These are phyloP conservation scores for Seminavis robusta DNA, from an alignment of 108 stramenopile species.

Conservation along the genomic window DNA sequence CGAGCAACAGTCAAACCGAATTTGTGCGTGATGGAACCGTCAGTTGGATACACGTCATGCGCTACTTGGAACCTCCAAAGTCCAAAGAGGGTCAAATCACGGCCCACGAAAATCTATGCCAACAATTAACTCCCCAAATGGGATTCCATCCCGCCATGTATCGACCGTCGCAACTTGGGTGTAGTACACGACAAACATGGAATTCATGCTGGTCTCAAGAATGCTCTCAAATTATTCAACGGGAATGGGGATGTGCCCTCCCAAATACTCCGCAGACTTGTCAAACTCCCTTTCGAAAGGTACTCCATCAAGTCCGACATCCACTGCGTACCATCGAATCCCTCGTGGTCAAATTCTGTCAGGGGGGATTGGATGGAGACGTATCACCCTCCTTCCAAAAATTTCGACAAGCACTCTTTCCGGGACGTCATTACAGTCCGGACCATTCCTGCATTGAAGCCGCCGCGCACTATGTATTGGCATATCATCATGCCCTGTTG, in stretches of 20 bases:
- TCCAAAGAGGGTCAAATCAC: background rate
- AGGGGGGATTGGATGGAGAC: slow-evolving; percentile 30
- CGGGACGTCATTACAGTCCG: slow-evolving; percentile 19
- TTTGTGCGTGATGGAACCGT: slow-evolving; percentile 55
- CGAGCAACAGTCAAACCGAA: slow-evolving; percentile 17
- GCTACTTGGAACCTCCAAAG: slow-evolving; percentile 13
- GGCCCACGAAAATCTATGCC: slow-evolving; percentile 12
- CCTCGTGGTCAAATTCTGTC: slow-evolving; percentile 46
- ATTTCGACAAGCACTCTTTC: slow-evolving; percentile 33
- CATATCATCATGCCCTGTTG: slow-evolving; percentile 32
- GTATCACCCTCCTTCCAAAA: slow-evolving; percentile 29
- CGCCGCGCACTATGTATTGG: slow-evolving; percentile 30
- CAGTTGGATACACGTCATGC: slow-evolving; percentile 33
- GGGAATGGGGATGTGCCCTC: slow-evolving; percentile 53
- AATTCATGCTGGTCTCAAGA: slow-evolving; percentile 46
- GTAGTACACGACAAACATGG: slow-evolving; percentile 31
- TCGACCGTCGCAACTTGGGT: slow-evolving; percentile 16
- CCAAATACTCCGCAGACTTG: background rate
- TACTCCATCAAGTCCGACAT: slow-evolving; percentile 47
- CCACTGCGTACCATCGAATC: slow-evolving; percentile 40
- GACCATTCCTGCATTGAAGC: slow-evolving; percentile 44
- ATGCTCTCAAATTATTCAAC: slow-evolving; percentile 22
- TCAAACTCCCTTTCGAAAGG: slow-evolving; percentile 19
- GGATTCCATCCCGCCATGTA: slow-evolving; percentile 57
- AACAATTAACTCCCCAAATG: slow-evolving; percentile 27